Evolutionary conservation across 805 yeast genomes (phyloP).

Genomic region (Wickerhamiella kurtzmanii): DNA sequence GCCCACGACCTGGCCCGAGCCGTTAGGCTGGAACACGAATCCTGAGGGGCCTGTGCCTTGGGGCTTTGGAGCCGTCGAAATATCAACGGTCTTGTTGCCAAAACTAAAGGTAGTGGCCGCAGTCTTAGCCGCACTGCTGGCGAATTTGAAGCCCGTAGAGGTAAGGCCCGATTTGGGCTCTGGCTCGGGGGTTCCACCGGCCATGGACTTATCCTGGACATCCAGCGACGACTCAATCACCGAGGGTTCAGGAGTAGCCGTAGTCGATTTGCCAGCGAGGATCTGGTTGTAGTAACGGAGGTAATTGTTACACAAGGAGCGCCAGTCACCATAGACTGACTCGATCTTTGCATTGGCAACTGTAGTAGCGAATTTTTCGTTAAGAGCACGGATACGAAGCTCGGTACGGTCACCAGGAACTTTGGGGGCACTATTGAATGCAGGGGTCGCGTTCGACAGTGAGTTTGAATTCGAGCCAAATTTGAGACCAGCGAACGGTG

Average conservation of each 20-base stretch:
- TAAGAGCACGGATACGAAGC: conserved; percentile 13
- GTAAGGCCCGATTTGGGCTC: conserved; percentile 6
- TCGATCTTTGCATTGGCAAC: conserved; percentile 7
- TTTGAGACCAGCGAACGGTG: conserved; percentile 5
- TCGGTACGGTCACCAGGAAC: not conserved
- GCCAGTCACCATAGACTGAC: conserved; percentile 15
- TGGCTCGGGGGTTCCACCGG: not conserved
- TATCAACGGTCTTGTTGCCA: conserved; percentile 16
- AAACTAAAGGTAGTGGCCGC: conserved; percentile 11
- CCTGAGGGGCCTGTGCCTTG: conserved; percentile 8
- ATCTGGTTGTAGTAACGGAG: conserved; percentile 11
- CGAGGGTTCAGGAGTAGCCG: conserved; percentile 1
- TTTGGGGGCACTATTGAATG: too few species aligned
- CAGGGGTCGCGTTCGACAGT: too few species aligned
- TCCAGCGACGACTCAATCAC: not conserved
- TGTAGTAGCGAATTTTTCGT: conserved; percentile 13
- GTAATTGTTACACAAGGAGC: conserved; percentile 15
- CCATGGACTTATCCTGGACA: not conserved
- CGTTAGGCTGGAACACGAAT: conserved; percentile 14
- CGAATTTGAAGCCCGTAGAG: conserved; percentile 15
- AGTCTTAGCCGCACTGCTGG: conserved; percentile 4
- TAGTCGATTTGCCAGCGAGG: not conserved
- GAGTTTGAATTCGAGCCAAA: not conserved
- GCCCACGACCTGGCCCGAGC: conserved; percentile 9
- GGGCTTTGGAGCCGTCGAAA: conserved; percentile 1